Conservation (phyloP, 129 eudicot genomes). For the Artemisia annua region DNA sequence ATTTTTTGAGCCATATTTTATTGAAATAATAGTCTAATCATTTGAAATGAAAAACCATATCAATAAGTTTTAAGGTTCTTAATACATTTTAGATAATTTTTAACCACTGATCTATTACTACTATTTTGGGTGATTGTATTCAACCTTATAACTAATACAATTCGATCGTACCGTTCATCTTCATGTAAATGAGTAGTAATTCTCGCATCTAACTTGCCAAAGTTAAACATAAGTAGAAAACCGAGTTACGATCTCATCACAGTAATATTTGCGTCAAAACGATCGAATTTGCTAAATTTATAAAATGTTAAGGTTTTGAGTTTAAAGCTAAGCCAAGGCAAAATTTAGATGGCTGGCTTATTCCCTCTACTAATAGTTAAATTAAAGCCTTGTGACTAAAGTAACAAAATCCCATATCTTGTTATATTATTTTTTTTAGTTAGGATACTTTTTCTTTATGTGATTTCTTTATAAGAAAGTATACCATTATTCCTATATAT, state of each 20-base stretch:
- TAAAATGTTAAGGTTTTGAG: not conserved
- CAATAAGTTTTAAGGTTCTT: no score
- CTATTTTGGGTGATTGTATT: no score
- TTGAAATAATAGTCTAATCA: no score
- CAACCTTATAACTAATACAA: no score
- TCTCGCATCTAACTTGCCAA: no score
- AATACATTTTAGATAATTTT: no score
- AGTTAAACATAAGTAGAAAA: no score
- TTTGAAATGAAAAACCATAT: not conserved
- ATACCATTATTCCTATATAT: not conserved
- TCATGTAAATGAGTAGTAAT: no score
- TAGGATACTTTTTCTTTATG: conserved; percentile 27
- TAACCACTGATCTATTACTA: no score
- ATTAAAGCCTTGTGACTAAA: conserved; percentile 29
- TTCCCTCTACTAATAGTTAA: conserved; percentile 14
- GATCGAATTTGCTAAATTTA: not conserved
- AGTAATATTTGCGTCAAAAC: no score
- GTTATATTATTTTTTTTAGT: conserved; percentile 8
- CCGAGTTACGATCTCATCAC: not conserved
- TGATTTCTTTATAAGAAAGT: conserved; percentile 5
- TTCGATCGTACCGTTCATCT: no score
- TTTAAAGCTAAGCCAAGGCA: conserved; percentile 19
- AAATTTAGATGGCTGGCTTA: conserved; percentile 16
- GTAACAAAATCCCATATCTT: conserved; percentile 26
- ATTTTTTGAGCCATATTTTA: conserved; percentile 7